phyloP scores from a whole-genome alignment of 2,329 filamentous ascomycete species.

The Beauveria sp. region DNA sequence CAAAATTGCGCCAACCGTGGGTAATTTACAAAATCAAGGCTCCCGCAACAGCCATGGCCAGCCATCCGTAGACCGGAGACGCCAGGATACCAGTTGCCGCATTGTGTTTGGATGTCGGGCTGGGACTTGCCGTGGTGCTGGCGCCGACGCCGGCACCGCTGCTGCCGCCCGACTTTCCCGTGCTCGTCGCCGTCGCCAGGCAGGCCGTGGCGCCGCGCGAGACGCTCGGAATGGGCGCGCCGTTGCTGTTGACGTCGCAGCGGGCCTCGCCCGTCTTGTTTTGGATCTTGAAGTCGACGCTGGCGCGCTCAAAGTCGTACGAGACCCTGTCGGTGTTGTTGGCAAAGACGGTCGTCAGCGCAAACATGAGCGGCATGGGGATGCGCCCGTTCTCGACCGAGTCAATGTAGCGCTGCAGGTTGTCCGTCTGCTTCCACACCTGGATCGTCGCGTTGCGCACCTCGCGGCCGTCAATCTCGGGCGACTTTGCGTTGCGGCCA shows the following conservation, averaged over 20 bases:
- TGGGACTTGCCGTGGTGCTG: not conserved
- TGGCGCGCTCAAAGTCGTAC: slow-evolving; percentile 3
- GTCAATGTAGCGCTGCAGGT: not conserved
- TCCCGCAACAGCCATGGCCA: not conserved
- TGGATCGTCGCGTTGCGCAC: slow-evolving; percentile 7
- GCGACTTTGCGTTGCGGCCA: not conserved
- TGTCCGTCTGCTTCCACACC: not conserved
- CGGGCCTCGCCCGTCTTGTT: slow-evolving; percentile 1
- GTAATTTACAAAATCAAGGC: not conserved
- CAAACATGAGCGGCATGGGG: not conserved
- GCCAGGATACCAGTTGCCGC: not conserved
- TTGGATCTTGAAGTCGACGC: slow-evolving; percentile 7
- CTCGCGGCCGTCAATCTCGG: not conserved
- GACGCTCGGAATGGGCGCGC: not conserved
- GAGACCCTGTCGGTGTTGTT: not conserved
- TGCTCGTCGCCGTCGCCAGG: not conserved
- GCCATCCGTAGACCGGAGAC: not conserved
- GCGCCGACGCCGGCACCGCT: not conserved
- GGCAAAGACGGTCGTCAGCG: not conserved
- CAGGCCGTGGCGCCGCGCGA: not conserved
- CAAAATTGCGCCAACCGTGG: not conserved
- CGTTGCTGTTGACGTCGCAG: not conserved
- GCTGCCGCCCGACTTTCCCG: not conserved
- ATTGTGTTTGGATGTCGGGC: not conserved
- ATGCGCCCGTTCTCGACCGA: not conserved